Percentiles rank a stretch among this genome's conserved stretches.
phyloP scores from a whole-genome alignment of 345 rosid species.

The Diplotaxis tenuifolia region DNA sequence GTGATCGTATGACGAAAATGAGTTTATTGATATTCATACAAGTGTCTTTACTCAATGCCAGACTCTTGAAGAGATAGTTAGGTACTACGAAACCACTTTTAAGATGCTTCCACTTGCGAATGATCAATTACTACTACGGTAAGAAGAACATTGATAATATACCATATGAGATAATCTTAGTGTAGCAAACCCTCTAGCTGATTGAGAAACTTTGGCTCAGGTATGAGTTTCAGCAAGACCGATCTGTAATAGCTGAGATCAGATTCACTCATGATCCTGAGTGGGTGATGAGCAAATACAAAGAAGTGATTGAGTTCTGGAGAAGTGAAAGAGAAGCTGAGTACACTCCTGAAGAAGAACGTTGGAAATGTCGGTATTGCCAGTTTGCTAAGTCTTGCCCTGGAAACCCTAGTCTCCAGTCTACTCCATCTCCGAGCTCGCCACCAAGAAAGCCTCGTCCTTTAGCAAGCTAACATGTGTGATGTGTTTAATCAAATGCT shows the following conservation, averaged over 20 bases:
- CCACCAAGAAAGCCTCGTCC: constrained; percentile 26
- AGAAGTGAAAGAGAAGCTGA: constrained; percentile 57
- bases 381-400: constrained; percentile 54
- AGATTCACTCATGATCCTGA: constrained; percentile 51
- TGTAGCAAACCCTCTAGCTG: neutral
- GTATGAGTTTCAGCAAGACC: constrained; percentile 70
- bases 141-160: constrained; percentile 19
- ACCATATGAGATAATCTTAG: neutral
- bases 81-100: constrained; percentile 51
- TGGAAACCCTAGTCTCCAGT: constrained; percentile 26
- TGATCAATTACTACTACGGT: constrained; percentile 59
- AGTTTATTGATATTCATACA: neutral
- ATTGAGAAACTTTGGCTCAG: constrained; percentile 37
- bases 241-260: constrained; percentile 66
- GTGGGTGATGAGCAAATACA: constrained; percentile 51
- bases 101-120: constrained; percentile 49
- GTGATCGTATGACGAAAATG: neutral
- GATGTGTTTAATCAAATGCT: constrained; percentile 16
- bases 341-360: constrained; percentile 65
- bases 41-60: constrained; percentile 36
- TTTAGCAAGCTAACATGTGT: constrained; percentile 19
- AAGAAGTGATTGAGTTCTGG: constrained; percentile 56
- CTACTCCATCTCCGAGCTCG: constrained; percentile 12
- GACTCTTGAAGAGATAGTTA: constrained; percentile 71
- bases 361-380: constrained; percentile 77